Evolutionary conservation across 2,329 filamentous ascomycete genomes (phyloP), one percentile per base, ranked within the genome.

Genomic region (Beauveria brongniartii): DNA sequence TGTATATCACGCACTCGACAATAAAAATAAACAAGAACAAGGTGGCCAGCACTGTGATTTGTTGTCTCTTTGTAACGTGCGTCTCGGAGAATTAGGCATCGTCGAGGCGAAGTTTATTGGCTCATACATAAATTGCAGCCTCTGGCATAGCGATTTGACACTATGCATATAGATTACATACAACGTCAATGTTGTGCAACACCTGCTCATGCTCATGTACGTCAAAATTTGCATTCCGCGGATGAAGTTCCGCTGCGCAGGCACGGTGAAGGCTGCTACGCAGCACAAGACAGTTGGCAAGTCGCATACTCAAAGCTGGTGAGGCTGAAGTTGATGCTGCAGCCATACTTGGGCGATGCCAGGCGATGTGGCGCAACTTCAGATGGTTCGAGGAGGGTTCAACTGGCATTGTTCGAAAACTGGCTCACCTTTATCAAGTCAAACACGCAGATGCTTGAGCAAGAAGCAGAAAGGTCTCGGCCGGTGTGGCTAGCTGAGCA

Each of bases 1-100:
- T 62, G 44, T 60, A 61, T 46, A 61, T 53, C 26, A 59, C 55
- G 30, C 46, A 48, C 14, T 52, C 41, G 52, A 55, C 51, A 48
- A 48, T 44, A 22, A 55, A 47, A 34, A 59, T n/a, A 26, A 52
- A 59, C 22, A 51, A 43, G 20, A 46, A 37, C 44, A 30, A 52
- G 4, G 18, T 14, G 12, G 12, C n/a, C 9, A 18, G 22, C 12
- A 24, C 34, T 51, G 34, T 37, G 34, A 37, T 18, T 12, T 50
- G 20, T 30, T 50, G 16, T 22, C 2, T n/a, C 4, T 14, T 7
- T 26, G 20, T 16, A 6, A 14, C 28, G n/a, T 26, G 3, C n/a
- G n/a, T 37, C 26, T 47, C 54, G 43, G 26, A 56, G 54, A 56
- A 40, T 37, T 46, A 48, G 54, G 54, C 40, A 40, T 44, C 53